Base-by-base conservation (phyloP, 257 asterid species). In the Lycium barbarum region DNA sequence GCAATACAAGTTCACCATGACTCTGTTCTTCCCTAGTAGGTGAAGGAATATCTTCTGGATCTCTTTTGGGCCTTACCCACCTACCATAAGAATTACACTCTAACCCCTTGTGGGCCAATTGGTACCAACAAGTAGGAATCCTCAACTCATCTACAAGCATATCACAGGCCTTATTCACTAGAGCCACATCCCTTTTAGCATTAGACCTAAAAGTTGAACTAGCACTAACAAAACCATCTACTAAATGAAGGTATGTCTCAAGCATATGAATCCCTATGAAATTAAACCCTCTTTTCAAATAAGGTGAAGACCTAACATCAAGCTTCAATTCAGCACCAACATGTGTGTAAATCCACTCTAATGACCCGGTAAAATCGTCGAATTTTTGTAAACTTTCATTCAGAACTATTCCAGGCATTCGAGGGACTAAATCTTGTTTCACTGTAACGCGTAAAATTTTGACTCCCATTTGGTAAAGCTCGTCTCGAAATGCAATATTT, bases 291-390 rank as follows among this genome's bases (percentile, higher is more conserved):
- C 87, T 89, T 67, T 93, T 93, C 1, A 93, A 65, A 83, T 89
- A 93, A 0, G 94, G 97, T 0, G 97, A 93, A 2, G 92, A 87
- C 71, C 93, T 62, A 2, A 86, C 88, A 9, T 93, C 98, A 3
- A 94, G 91, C 84, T 88, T 93, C 36, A 93, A 47, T 89, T 94
- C 97, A 0, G 87, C 95, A 11, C 98, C 98, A 1, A 91, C 96
- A 80, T 94, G 98, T 0, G 97, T 93, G 82, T 94, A 94, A 1
- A 94, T 89, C 98, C 97, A 93, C 81, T 92, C 97, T n/a, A 93
- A 61, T n/a, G 96, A 65, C 38, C 98, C 95, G 0, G 93, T 94
- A 22, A 93, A 38, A 83, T 93, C 96, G 6, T 92, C 97, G n/a
- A 93, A 93, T 20, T 85, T 89, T 33, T 94, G 97, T 15, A 94